These are phyloP conservation scores for Candida sphagnicola DNA, from an alignment of 805 yeast genomes.

Conservation along the genomic window DNA sequence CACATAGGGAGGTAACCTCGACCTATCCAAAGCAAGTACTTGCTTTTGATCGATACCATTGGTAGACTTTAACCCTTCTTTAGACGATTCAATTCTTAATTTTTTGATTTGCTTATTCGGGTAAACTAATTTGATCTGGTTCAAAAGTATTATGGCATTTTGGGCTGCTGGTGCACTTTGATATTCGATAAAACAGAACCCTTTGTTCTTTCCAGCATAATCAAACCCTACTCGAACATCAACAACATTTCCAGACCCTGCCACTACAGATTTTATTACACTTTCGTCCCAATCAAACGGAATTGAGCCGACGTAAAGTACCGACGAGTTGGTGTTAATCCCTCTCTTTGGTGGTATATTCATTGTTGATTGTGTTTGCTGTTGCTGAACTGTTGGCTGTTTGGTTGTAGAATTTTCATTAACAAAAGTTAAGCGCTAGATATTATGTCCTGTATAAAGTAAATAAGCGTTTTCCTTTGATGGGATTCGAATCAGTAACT, in stretches of 20 bases:
- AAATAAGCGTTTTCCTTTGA: too few species aligned
- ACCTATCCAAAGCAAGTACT: slow-evolving; percentile 40
- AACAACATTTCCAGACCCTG: slow-evolving; percentile 69
- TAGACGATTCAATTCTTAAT: slow-evolving; percentile 55
- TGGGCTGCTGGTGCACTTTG: slow-evolving; percentile 48
- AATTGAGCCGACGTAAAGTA: slow-evolving; percentile 56
- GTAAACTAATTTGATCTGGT: slow-evolving; percentile 33
- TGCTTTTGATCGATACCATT: slow-evolving; percentile 37
- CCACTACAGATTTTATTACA: slow-evolving; percentile 56
- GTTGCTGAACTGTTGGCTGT: background rate
- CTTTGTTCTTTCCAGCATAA: slow-evolving; percentile 56
- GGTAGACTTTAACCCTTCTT: slow-evolving; percentile 48
- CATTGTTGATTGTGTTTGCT: background rate
- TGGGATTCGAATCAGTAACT: too few species aligned
- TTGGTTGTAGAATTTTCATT: background rate
- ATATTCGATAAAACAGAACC: slow-evolving; percentile 66
- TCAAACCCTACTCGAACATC: slow-evolving; percentile 64
- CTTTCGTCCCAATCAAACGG: slow-evolving; percentile 73
- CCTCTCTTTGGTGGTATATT: slow-evolving; percentile 6
- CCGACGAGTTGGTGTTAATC: slow-evolving; percentile 28
- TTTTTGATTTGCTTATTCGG: slow-evolving; percentile 36
- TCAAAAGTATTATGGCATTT: slow-evolving; percentile 41
- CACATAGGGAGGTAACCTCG: slow-evolving; percentile 54
- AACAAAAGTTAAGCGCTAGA: too few species aligned
- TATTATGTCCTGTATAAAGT: too few species aligned